phyloP scores from a whole-genome alignment of 164 flowering plant genomes.

The Vitis cinerea region DNA sequence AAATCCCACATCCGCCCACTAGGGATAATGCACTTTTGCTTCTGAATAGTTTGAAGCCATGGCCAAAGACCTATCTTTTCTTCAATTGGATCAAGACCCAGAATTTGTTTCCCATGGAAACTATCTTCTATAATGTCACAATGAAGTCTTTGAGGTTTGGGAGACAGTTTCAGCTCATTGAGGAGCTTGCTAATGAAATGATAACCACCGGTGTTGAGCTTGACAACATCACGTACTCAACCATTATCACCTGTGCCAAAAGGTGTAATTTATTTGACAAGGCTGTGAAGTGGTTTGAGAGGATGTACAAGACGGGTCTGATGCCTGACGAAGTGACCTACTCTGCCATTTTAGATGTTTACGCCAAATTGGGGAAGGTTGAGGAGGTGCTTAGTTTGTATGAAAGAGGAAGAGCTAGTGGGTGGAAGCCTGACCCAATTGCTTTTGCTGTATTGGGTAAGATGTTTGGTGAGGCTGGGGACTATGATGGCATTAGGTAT shows the following conservation, averaged over 20 bases:
- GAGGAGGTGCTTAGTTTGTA: constrained; percentile 90
- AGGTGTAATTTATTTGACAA: constrained; percentile 63
- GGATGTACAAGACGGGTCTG: constrained; percentile 83
- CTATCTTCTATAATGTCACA: constrained; percentile 80
- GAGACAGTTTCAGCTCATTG: constrained; percentile 67
- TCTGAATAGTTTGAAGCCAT: constrained; percentile 64
- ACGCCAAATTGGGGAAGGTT: constrained; percentile 76
- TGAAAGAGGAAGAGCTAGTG: constrained; percentile 83
- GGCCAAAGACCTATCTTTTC: constrained; percentile 71
- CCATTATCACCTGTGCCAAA: constrained; percentile 93
- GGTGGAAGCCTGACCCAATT: constrained; percentile 82
- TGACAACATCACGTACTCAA: constrained; percentile 91
- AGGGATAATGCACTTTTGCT: constrained; percentile 74
- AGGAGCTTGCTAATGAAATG: constrained; percentile 84
- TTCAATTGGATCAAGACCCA: constrained; percentile 84
- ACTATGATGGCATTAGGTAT: constrained; percentile 80
- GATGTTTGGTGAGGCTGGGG: constrained; percentile 92
- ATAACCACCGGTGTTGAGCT: constrained; percentile 55
- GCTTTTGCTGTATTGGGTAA: constrained; percentile 76
- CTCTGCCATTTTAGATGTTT: constrained; percentile 85
- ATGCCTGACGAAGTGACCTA: constrained; percentile 98
- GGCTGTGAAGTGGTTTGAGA: constrained; percentile 94
- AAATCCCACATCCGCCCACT: constrained; percentile 57
- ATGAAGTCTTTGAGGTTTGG: constrained; percentile 92
- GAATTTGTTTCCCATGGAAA: constrained; percentile 72